A percentile compares a stretch with the other conserved stretches of the same genome.
Conservation (phyloP, 192 early-diverging fungal genomes). For the Gonapodya sp. region DNA sequence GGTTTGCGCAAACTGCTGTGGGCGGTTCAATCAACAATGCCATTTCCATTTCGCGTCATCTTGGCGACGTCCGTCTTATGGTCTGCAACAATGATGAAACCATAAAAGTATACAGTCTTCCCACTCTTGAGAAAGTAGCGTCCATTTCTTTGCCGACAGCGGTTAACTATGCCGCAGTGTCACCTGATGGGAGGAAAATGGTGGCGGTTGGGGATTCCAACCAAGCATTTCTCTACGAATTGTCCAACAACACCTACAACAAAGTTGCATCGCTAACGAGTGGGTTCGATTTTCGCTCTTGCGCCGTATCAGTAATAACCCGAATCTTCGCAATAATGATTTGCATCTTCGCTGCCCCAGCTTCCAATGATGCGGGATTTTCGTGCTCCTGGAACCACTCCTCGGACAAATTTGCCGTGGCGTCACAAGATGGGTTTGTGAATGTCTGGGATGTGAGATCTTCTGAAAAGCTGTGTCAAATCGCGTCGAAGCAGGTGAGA, state of each 20-base stretch:
- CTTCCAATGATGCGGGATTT: constrained; percentile 76
- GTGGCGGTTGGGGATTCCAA: constrained; percentile 85
- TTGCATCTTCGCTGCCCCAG: constrained; percentile 29
- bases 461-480: constrained; percentile 64
- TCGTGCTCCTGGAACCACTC: constrained; percentile 92
- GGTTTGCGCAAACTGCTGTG: constrained; percentile 39
- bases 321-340: background rate
- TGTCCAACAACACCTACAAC: constrained; percentile 60
- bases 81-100: constrained; percentile 93
- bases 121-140: constrained; percentile 60
- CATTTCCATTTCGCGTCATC: constrained; percentile 51
- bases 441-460: constrained; percentile 85
- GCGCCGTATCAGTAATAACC: background rate
- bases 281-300: constrained; percentile 21
- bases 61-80: constrained; percentile 55
- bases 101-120: constrained; percentile 80
- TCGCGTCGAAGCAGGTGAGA: constrained; percentile 58
- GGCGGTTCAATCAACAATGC: constrained; percentile 83
- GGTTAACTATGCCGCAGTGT: constrained; percentile 85
- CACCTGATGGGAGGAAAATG: constrained; percentile 85
- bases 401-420: constrained; percentile 90
- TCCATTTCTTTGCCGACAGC: constrained; percentile 77
- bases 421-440: constrained; percentile 86
- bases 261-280: constrained; percentile 64
- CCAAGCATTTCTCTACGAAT: constrained; percentile 75